Base-by-base conservation (phyloP, 257 asterid genomes). In the Ilex asprella region DNA sequence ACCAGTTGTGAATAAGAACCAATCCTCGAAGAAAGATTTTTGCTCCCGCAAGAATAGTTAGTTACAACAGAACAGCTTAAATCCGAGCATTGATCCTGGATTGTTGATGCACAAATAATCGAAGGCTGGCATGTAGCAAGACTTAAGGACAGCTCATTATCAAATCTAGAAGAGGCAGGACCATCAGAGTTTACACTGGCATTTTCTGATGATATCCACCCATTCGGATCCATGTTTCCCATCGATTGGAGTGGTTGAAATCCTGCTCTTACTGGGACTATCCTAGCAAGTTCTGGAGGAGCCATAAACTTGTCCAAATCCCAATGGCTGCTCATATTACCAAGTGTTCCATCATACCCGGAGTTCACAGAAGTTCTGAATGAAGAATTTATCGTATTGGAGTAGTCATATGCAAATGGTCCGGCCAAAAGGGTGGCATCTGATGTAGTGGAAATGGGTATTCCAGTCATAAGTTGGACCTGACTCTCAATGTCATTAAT, bases 61-160 rank as follows among this genome's bases (percentile, higher is more conserved):
- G 80, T 69, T 16, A 53, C 69, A 11, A 70, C 76, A 2, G 90
- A 81, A 8, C 84, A 79, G 56, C 80, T 77, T 69, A 82, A 62
- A 67, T 82, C 96, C 0, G 94, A 84, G 70, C 70, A 69, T 2
- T 75, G 89, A 63, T 86, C 83, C 50, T 60, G 81, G 51, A 76
- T 55, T 1, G 74, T 41, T 16, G 66, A 55, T 55, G 75, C 69
- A 64, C 58, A 59, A 2, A 57, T 50, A 46, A 54, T 59, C 14
- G 73, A 59, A 54, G 91, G 83, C 32, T 70, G 79, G 44, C 83
- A 74, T 2, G 89, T 70, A 39, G 93, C 75, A 31, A 91, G 89
- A 52, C 93, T 91, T 57, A 87, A 78, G 7, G 95, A 91, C 64
- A 87, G 70, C 75, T 83, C 84, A 0, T 82, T 81, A 32, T 76